Conservation (phyloP, 495 filamentous ascomycete species). For the Letharia lupina region DNA sequence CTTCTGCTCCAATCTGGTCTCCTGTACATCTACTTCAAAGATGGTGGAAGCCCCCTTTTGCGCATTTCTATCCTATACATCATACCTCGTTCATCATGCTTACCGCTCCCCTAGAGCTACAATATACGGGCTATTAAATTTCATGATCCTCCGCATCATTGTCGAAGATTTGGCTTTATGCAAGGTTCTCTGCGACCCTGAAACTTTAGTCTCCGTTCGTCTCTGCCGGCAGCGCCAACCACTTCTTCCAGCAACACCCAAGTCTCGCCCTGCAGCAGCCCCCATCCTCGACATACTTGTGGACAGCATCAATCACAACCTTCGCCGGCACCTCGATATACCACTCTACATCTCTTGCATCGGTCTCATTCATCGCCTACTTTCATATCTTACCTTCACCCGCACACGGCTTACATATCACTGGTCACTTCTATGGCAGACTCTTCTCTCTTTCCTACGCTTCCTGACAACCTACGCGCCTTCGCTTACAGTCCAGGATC, state of each 20-base stretch:
- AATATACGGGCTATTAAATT: constrained; percentile 71
- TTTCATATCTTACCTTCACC: constrained; percentile 74
- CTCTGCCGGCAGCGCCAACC: constrained; percentile 87
- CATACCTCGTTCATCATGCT: constrained; percentile 89
- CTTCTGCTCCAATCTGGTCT: constrained; percentile 79
- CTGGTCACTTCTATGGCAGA: constrained; percentile 93
- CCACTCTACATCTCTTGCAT: constrained; percentile 69
- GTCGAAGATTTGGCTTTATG: constrained; percentile 80
- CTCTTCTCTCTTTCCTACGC: constrained; percentile 77
- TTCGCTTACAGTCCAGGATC: constrained; percentile 57
- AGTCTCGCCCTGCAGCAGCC: constrained; percentile 62
- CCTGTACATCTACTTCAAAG: constrained; percentile 50
- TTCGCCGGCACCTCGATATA: constrained; percentile 74
- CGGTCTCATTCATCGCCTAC: constrained; percentile 69
- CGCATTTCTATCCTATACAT: constrained; percentile 77
- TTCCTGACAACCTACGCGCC: constrained; percentile 80
- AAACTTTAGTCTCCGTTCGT: constrained; percentile 64
- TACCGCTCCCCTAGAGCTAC: constrained; percentile 70
- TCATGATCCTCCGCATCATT: constrained; percentile 76
- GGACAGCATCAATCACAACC: constrained; percentile 90
- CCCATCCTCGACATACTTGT: constrained; percentile 77
- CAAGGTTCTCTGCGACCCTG: constrained; percentile 77
- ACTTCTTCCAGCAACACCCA: constrained; percentile 65
- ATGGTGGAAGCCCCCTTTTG: constrained; percentile 68
- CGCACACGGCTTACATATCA: constrained; percentile 76